phyloP scores from a whole-genome alignment of 202 grass and related monocot species.

The Zizania palustris region DNA sequence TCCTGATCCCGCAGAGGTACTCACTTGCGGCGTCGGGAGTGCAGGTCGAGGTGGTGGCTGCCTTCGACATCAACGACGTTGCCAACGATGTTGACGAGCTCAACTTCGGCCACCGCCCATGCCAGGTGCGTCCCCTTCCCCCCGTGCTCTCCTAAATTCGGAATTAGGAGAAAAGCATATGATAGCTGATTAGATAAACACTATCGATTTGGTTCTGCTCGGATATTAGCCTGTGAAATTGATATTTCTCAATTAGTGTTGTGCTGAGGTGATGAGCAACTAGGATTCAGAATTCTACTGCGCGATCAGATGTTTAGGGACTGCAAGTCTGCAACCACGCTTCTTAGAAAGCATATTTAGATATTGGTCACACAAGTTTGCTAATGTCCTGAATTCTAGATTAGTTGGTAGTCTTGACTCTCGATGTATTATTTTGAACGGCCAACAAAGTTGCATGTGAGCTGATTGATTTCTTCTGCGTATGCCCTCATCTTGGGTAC shows the following conservation, averaged over 20 bases:
- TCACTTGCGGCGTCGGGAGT: conserved; percentile 66
- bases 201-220: neutral
- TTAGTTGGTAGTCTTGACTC: neutral
- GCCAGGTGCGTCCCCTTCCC: conserved; percentile 51
- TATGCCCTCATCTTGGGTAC: neutral
- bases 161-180: neutral
- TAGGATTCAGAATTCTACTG: conserved; percentile 30
- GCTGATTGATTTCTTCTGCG: neutral
- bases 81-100: conserved; percentile 89
- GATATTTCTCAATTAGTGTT: neutral
- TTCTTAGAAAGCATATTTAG: too few species aligned
- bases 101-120: conserved; percentile 91
- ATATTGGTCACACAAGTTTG: too few species aligned
- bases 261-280: neutral
- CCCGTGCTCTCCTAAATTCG: neutral
- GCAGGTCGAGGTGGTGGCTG: conserved; percentile 72
- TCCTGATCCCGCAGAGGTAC: conserved; percentile 61
- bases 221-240: neutral
- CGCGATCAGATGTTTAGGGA: neutral
- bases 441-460: neutral
- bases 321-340: too few species aligned
- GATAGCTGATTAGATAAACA: neutral
- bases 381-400: too few species aligned
- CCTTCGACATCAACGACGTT: conserved; percentile 92
- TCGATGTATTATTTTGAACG: neutral